Base-by-base conservation (phyloP, 169 alveolate species). In the Plasmodium falciparum region DNA sequence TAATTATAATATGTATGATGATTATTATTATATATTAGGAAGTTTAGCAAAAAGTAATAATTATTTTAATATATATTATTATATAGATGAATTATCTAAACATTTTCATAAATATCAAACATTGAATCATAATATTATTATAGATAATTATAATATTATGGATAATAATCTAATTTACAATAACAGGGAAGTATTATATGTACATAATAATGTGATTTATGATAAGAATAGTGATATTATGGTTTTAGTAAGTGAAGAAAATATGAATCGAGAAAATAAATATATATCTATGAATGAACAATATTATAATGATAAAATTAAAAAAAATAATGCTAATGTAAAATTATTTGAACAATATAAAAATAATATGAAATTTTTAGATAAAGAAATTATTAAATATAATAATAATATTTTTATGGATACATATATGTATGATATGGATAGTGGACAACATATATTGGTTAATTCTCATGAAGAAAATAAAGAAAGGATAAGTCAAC, bases 231-330 rank as follows among this genome's bases (percentile, higher is more conserved):
- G 66, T 26, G 33, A 78, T 24, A 78, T 78, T 3, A 78, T 66
- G 71, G 89, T 78, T 1, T 45, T 78, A 12, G 89, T 78, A 7
- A 78, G 78, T 39, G 63, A 50, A 50, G 78, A 66, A 26, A 52
- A 65, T 66, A 52, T 78, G 20, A 65, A 66, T 1, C 50, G 20
- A 13, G 89, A 66, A 13, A 65, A 67, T 6, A 78, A 78, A 59
- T 78, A 78, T 20, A 78, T 78, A 9, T 78, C 89, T 13, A 78
- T 78, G 89, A 78, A 78, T 52, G 89, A 78, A 47, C 89, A 78
- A n/a, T 78, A 59, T 45, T 78, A 78, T 78, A 78, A 78, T 65
- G 89, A 78, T 71, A 52, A 78, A 50, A 78, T 78, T 22, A 78
- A 52, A 24, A 78, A 78, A 17, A 65, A 58, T 22, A 62, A 63